Conservation (phyloP, 179 eudicot genomes). For the Sideroxylon spinosum region DNA sequence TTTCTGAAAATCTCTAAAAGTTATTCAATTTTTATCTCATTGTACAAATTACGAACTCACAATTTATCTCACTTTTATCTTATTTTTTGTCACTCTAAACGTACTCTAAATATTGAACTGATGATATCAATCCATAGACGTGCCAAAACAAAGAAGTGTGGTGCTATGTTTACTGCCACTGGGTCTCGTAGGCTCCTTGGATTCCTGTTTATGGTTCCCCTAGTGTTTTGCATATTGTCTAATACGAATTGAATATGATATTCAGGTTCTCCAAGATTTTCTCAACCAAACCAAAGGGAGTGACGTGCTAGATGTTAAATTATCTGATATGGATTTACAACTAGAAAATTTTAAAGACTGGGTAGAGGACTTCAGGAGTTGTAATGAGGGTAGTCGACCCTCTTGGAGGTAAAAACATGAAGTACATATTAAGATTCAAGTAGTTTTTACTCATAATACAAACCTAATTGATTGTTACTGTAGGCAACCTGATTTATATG, state of each 20-base stretch:
- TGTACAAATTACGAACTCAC: too few relatives aligned
- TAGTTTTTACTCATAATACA: slow-evolving; percentile 4
- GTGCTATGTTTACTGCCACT: not conserved
- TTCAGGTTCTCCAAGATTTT: slow-evolving; percentile 72
- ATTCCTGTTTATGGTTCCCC: not conserved
- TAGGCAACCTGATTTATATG: slow-evolving; percentile 62
- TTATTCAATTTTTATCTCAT: too few relatives aligned
- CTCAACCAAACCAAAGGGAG: slow-evolving; percentile 58
- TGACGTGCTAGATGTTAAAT: slow-evolving; percentile 29
- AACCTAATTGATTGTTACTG: slow-evolving; percentile 7
- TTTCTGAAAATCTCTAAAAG: too few relatives aligned
- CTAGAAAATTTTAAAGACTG: slow-evolving; percentile 52
- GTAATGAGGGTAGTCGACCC: slow-evolving; percentile 41
- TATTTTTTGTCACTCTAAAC: too few relatives aligned
- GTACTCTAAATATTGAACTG: slow-evolving; percentile 10
- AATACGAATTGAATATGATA: slow-evolving; percentile 1
- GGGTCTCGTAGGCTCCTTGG: not conserved
- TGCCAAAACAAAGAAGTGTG: not conserved
- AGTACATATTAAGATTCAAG: not conserved
- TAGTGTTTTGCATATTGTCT: slow-evolving; percentile 11
- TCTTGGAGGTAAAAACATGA: slow-evolving; percentile 51
- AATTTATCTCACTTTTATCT: too few relatives aligned
- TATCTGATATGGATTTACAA: slow-evolving; percentile 47
- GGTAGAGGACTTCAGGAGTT: slow-evolving; percentile 56
- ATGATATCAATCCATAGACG: not conserved